Percentiles rank a stretch among this genome's conserved stretches.
phyloP scores from a whole-genome alignment of 164 flowering plant species.

The Annona squamosa region DNA sequence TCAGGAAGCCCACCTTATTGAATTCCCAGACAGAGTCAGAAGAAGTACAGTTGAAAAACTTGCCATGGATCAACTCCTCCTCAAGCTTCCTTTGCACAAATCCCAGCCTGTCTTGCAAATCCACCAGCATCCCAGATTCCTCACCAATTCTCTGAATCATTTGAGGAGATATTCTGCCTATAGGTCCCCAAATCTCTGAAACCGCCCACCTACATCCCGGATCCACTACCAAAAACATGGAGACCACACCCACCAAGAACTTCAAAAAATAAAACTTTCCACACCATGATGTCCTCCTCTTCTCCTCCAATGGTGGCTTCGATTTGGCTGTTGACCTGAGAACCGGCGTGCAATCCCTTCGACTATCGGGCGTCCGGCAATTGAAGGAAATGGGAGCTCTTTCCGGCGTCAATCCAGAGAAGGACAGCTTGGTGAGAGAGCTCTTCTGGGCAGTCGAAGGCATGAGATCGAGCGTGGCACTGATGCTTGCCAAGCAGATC shows the following conservation, averaged over 20 bases:
- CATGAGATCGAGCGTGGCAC: slow-evolving; percentile 79
- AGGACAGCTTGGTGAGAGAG: slow-evolving; percentile 43
- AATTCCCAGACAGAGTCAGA: slow-evolving; percentile 48
- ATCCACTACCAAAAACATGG: slow-evolving; percentile 31
- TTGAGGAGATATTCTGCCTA: slow-evolving; percentile 25
- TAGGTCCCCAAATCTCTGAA: slow-evolving; percentile 30
- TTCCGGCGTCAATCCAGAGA: slow-evolving; percentile 17
- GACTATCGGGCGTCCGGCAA: background rate
- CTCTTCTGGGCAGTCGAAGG: slow-evolving; percentile 45
- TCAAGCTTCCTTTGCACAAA: slow-evolving; percentile 39
- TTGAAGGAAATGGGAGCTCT: background rate
- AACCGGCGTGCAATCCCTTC: slow-evolving; percentile 9
- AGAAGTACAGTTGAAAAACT: slow-evolving; percentile 42
- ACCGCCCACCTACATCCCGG: slow-evolving; percentile 34
- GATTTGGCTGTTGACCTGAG: slow-evolving; percentile 32
- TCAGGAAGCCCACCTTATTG: slow-evolving; percentile 37
- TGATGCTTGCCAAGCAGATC: slow-evolving; percentile 76
- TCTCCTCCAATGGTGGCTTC: slow-evolving; percentile 11
- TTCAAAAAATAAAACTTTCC: slow-evolving; percentile 11
- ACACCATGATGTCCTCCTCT: slow-evolving; percentile 10
- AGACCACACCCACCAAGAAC: slow-evolving; percentile 26
- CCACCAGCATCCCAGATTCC: slow-evolving; percentile 25
- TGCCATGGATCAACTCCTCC: slow-evolving; percentile 20
- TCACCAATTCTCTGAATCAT: slow-evolving; percentile 32
- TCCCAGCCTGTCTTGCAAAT: slow-evolving; percentile 34